Evolutionary conservation across 495 filamentous ascomycete genomes (phyloP).

Genomic region (Aspergillus hancockii): DNA sequence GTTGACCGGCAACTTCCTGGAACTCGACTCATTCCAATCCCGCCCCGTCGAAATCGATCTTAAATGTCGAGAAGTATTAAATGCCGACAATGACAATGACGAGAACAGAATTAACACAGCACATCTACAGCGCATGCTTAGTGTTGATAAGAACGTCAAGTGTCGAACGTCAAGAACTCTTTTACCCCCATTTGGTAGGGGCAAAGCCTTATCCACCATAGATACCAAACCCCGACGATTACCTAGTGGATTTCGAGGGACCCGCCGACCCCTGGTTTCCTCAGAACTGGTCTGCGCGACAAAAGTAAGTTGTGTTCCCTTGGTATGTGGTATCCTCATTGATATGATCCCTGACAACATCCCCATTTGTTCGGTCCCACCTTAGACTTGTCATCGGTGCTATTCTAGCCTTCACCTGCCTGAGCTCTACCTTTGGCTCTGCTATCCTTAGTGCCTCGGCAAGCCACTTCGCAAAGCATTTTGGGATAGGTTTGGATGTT

Average conservation of each 20-base stretch:
- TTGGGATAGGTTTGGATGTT: constrained; percentile 52
- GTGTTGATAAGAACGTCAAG: constrained; percentile 35
- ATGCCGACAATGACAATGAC: constrained; percentile 63
- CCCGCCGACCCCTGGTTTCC: constrained; percentile 12
- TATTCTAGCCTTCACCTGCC: constrained; percentile 41
- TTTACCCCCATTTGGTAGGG: constrained; percentile 55
- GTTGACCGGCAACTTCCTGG: too few species aligned
- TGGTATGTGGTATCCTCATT: not conserved
- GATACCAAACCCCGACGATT: constrained; percentile 69
- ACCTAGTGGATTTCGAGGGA: constrained; percentile 66
- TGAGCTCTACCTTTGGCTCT: constrained; percentile 42
- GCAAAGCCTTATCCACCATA: constrained; percentile 77
- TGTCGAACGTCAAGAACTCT: constrained; percentile 47
- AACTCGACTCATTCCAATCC: constrained; percentile 33
- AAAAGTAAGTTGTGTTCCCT: constrained; percentile 7
- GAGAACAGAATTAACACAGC: constrained; percentile 46
- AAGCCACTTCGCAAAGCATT: constrained; percentile 49
- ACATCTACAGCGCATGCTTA: constrained; percentile 37
- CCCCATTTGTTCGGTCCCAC: not conserved
- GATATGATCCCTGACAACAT: not conserved
- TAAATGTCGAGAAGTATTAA: constrained; percentile 57
- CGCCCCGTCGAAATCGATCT: constrained; percentile 65
- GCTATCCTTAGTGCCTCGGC: constrained; percentile 35
- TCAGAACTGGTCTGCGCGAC: constrained; percentile 15
- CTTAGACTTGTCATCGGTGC: constrained; percentile 24